Evolutionary conservation across 169 alveolate species (phyloP), one percentile per base, ranked within the genome.

Genomic region (Plasmodium adleri): DNA sequence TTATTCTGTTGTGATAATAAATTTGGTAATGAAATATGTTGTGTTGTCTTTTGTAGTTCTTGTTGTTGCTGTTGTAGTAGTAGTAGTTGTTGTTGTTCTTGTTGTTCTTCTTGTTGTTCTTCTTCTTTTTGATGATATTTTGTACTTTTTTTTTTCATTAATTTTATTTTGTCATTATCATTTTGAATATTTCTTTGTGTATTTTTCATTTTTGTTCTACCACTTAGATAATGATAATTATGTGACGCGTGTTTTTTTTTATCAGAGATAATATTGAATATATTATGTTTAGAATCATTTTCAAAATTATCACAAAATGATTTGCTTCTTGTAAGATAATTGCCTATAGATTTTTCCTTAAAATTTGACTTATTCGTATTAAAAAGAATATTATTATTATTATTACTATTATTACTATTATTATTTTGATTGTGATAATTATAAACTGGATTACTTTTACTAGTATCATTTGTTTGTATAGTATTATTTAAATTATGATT

Each of bases 221-320:
- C 56, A 13, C 24, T n/a, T 60, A 60, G 56, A 24, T 74, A 47
- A 28, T 58, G 70, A 67, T 47, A 75, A 45, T 75, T 67, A 24
- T 75, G 50, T 58, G 50, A 22, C 1, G 22, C 26, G 45, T 12
- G 43, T 20, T 43, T 49, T 49, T 72, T 50, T n/a, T 58, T 20
- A 43, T 75, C 68, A 49, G 45, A 75, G 7, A 75, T 64, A 43
- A 64, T 56, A 17, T 62, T 72, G 39, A 28, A 28, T 4, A 24
- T 26, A 54, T 74, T 75, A 3, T 63, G 74, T 24, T 75, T 67
- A 39, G 88, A 75, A 75, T 63, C 22, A 66, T 75, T 63, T 63
- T 49, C 20, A 50, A 43, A 58, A 10, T 26, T 63, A 50, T 63
- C 76, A n/a, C 26, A 52, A 13, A 1, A 22, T 54, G 74, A 75